phyloP scores from a whole-genome alignment of 1,284 basidiomycete species.

The Meira nashicola region DNA sequence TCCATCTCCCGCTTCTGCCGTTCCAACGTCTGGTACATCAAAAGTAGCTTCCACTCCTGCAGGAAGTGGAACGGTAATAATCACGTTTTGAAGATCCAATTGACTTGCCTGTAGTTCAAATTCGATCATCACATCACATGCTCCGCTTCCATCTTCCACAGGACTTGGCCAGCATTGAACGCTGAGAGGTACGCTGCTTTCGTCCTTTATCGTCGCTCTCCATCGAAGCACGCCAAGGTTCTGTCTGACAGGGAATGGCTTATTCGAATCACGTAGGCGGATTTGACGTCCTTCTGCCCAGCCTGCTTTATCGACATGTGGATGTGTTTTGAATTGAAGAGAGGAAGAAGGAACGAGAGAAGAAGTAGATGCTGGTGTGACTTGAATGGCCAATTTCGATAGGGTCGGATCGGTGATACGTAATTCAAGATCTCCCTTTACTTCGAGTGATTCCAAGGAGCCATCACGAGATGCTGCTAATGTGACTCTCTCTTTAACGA shows the following conservation, averaged over 20 bases:
- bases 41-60: constrained; percentile 70
- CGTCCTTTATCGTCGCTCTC: constrained; percentile 85
- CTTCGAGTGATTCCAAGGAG: constrained; percentile 78
- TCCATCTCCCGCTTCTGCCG: constrained; percentile 71
- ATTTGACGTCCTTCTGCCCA: constrained; percentile 66
- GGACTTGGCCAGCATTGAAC: constrained; percentile 96
- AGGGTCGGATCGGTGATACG: constrained; percentile 70
- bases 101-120: constrained; percentile 79
- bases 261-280: constrained; percentile 74
- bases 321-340: constrained; percentile 89
- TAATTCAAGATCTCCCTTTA: constrained; percentile 90
- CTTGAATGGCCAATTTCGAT: constrained; percentile 71
- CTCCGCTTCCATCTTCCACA: constrained; percentile 71
- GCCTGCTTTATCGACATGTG: constrained; percentile 82
- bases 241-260: constrained; percentile 82
- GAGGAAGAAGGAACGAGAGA: constrained; percentile 62
- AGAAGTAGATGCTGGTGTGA: constrained; percentile 60
- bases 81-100: constrained; percentile 70
- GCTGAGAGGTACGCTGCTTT: constrained; percentile 80
- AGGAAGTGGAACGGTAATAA: constrained; percentile 87
- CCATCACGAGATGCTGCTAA: constrained; percentile 81
- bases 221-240: constrained; percentile 74
- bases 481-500: constrained; percentile 76
- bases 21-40: constrained; percentile 70
- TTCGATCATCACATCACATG: constrained; percentile 86